These are phyloP conservation scores for Moesziomyces sp. DNA, from an alignment of 1,284 basidiomycete genomes.

Conservation along the genomic window DNA sequence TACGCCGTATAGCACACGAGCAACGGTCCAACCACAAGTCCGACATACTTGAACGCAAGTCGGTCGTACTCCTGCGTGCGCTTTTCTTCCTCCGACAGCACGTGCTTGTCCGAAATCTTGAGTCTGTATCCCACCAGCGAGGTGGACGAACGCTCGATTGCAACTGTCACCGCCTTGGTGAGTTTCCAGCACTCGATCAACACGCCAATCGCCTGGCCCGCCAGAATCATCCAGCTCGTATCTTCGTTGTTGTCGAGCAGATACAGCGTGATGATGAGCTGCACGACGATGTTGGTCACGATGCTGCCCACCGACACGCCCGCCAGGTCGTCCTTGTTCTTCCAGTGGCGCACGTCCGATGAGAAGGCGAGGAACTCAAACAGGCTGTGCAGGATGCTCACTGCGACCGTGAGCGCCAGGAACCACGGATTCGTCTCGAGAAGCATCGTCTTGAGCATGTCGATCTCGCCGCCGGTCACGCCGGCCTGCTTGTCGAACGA, in stretches of 20 bases:
- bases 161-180: conserved; percentile 81
- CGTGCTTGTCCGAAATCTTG: conserved; percentile 88
- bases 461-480: conserved; percentile 78
- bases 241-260: conserved; percentile 94
- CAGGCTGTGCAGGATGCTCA: conserved; percentile 87
- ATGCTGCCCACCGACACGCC: conserved; percentile 74
- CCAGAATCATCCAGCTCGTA: conserved; percentile 93
- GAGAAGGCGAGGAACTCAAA: conserved; percentile 68
- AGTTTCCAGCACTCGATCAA: conserved; percentile 95
- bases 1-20: conserved; percentile 88
- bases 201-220: conserved; percentile 80
- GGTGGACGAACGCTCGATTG: conserved; percentile 73
- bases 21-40: conserved; percentile 84
- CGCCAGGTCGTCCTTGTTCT: conserved; percentile 79
- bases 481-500: conserved; percentile 77
- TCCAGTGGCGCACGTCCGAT: conserved; percentile 92
- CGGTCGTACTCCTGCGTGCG: conserved; percentile 94
- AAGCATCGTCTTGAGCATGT: conserved; percentile 55
- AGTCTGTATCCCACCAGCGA: conserved; percentile 77
- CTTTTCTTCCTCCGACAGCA: conserved; percentile 91
- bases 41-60: conserved; percentile 89
- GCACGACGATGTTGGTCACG: conserved; percentile 88
- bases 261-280: conserved; percentile 85
- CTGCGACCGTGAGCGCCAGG: conserved; percentile 77
- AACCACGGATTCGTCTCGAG: conserved; percentile 90